Evolutionary conservation across 768 basidiomycete genomes (phyloP).

Genomic region (Rhodotorula babjevae): DNA sequence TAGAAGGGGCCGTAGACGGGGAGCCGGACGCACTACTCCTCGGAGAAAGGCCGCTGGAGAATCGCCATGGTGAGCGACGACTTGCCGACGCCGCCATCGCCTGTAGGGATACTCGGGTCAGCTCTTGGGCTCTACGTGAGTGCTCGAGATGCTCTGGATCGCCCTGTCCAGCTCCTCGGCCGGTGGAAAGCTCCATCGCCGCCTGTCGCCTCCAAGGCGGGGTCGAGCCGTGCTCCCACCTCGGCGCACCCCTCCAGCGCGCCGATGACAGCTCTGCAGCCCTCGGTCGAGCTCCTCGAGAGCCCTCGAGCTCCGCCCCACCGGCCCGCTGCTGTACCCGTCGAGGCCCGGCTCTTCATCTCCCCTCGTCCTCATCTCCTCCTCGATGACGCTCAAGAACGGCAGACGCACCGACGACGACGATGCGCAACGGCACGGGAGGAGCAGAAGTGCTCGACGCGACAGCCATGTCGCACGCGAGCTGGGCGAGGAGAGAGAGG

Average conservation of each 20-base stretch:
- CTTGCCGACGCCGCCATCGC: constrained; percentile 38
- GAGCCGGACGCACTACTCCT: constrained; percentile 26
- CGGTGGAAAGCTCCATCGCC: too few species aligned
- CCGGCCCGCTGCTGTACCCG: too few species aligned
- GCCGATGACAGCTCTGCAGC: too few species aligned
- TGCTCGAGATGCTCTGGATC: too few species aligned
- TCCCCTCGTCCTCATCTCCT: background rate
- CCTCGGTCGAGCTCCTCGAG: too few species aligned
- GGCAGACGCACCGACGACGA: constrained; percentile 22
- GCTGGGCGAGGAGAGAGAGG: background rate
- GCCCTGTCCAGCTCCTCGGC: too few species aligned
- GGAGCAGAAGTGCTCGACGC: background rate
- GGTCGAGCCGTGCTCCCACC: too few species aligned
- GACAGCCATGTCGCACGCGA: background rate
- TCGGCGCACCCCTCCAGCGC: too few species aligned
- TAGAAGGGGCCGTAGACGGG: background rate
- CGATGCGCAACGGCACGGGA: constrained; percentile 20
- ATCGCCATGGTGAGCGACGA: constrained; percentile 20
- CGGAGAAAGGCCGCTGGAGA: constrained; percentile 13
- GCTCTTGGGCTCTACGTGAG: too few species aligned
- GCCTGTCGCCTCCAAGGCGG: too few species aligned
- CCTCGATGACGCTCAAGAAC: too few species aligned
- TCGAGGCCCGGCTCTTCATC: background rate
- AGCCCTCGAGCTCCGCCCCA: too few species aligned
- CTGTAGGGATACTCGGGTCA: background rate